Evolutionary conservation across 192 early-diverging fungal genomes (phyloP).

Genomic region (Coemansia sp.): DNA sequence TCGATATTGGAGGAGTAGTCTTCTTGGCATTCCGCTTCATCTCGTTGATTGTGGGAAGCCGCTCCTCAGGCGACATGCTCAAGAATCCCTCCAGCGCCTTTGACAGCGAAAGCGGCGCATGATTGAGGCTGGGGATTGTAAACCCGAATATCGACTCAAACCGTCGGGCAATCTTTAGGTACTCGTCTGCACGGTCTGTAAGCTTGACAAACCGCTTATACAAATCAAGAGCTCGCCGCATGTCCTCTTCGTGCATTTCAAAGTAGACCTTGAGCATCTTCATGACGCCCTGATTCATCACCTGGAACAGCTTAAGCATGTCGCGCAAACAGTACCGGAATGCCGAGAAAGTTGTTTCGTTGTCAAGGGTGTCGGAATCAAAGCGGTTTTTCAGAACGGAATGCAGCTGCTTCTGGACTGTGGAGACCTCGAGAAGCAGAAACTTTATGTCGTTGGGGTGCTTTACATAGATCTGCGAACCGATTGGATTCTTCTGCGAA

Average conservation of each 20-base stretch:
- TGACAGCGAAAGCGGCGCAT: constrained; percentile 56
- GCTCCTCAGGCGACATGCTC: constrained; percentile 45
- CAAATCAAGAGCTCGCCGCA: constrained; percentile 54
- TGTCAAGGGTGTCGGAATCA: constrained; percentile 52
- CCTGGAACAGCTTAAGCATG: constrained; percentile 59
- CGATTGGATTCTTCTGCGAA: constrained; percentile 37
- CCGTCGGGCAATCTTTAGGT: constrained; percentile 50
- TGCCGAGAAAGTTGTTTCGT: constrained; percentile 55
- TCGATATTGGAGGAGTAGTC: constrained; percentile 1
- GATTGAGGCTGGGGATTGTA: constrained; percentile 51
- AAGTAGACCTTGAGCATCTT: constrained; percentile 62
- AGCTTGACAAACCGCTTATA: constrained; percentile 59
- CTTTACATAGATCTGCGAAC: constrained; percentile 50
- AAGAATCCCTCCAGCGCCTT: constrained; percentile 55
- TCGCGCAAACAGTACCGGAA: constrained; percentile 56
- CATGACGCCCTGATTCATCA: constrained; percentile 60
- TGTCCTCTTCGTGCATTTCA: constrained; percentile 52
- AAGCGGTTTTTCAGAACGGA: constrained; percentile 57
- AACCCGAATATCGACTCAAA: constrained; percentile 55
- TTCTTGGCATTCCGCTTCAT: constrained; percentile 36
- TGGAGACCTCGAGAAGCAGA: constrained; percentile 54
- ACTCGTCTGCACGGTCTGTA: constrained; percentile 54
- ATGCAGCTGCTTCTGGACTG: constrained; percentile 55
- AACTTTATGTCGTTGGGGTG: constrained; percentile 39
- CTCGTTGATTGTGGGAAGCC: constrained; percentile 20